Evolutionary conservation across 176 grass and related monocot species (phyloP).

Genomic region (Puccinellia tenuiflora): DNA sequence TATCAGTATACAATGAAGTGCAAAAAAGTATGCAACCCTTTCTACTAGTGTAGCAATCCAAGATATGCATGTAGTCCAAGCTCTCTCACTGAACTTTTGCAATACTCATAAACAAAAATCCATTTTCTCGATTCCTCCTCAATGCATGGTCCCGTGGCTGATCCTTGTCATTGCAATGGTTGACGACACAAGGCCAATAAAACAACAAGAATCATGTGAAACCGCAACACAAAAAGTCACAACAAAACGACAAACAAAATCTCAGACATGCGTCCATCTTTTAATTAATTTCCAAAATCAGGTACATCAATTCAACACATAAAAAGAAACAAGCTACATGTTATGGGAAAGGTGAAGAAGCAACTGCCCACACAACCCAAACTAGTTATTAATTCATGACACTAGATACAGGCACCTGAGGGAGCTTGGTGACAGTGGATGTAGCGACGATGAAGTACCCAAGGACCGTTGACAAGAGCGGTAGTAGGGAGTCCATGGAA

Average conservation of each 20-base stretch:
- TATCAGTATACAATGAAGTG: not conserved
- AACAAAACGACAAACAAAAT: not conserved
- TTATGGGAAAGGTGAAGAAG: not conserved
- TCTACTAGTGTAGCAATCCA: not conserved
- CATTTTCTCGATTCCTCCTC: not conserved
- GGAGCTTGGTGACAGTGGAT: constrained; percentile 74
- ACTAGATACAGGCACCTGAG: constrained; percentile 56
- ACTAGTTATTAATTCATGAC: not conserved
- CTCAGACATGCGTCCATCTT: not conserved
- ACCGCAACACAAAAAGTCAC: not conserved
- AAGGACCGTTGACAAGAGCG: constrained; percentile 66
- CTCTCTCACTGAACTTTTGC: not conserved
- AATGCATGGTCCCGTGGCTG: not conserved
- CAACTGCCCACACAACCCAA: not conserved
- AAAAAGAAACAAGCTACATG: not conserved
- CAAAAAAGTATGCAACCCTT: not conserved
- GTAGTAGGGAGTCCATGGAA: constrained; percentile 48
- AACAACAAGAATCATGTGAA: not conserved
- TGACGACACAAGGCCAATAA: not conserved
- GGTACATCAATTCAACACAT: not conserved
- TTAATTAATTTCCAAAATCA: constrained; percentile 16
- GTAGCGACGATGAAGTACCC: constrained; percentile 69
- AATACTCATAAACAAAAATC: not conserved
- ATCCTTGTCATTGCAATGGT: not conserved
- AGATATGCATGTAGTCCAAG: not conserved